phyloP scores from a whole-genome alignment of 169 alveolate genomes.

The Plasmodium coatneyi region DNA sequence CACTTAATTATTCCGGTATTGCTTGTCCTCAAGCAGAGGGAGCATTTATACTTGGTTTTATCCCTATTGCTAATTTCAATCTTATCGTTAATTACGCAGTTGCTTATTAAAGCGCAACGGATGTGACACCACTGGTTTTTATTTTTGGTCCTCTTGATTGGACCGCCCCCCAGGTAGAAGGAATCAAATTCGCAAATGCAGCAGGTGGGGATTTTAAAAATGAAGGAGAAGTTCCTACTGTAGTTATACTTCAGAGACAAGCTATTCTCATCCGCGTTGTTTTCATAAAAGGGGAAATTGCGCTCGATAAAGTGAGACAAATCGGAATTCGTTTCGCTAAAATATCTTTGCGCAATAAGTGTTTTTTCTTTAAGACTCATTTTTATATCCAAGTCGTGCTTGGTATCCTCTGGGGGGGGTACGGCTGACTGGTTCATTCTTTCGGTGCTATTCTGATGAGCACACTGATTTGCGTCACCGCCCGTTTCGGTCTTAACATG shows the following conservation, averaged over 20 bases:
- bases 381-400: background rate
- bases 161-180: conserved; percentile 86
- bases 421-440: background rate
- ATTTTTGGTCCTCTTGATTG: conserved; percentile 82
- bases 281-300: background rate
- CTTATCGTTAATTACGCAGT: conserved; percentile 50
- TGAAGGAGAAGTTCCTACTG: conserved; percentile 23
- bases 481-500: background rate
- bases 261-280: conserved; percentile 10
- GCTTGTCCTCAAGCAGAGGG: conserved; percentile 74
- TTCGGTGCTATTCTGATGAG: background rate
- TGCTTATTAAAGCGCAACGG: conserved; percentile 80
- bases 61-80: conserved; percentile 77
- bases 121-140: conserved; percentile 85
- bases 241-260: conserved; percentile 19
- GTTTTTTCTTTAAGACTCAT: background rate
- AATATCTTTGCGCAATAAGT: background rate
- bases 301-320: background rate
- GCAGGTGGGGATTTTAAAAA: conserved; percentile 80
- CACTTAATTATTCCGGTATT: conserved; percentile 83
- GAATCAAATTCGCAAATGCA: conserved; percentile 85
- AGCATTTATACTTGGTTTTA: conserved; percentile 79
- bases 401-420: background rate
- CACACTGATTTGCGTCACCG: background rate
- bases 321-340: background rate